Percentiles rank a stretch among this genome's conserved stretches.
These are phyloP conservation scores for Elongisporangium anandrum DNA, from an alignment of 352 stramenopile genomes.

Conservation along the genomic window DNA sequence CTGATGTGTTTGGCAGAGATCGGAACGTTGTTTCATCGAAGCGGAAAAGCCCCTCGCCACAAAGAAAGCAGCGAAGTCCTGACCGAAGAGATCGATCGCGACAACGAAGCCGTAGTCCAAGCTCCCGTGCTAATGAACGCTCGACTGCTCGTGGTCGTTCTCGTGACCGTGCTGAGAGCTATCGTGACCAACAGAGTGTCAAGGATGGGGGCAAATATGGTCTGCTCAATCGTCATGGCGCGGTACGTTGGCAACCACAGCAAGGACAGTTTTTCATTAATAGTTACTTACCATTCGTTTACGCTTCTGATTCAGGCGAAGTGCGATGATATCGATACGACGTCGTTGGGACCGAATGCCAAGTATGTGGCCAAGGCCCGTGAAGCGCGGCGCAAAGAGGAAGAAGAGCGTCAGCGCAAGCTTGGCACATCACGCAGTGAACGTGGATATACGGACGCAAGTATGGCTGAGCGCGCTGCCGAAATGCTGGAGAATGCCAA, in stretches of 20 bases:
- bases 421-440: slow-evolving; percentile 32
- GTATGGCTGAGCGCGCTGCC: slow-evolving; percentile 21
- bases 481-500: slow-evolving; percentile 78
- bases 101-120: background rate
- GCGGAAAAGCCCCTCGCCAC: slow-evolving; percentile 1
- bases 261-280: too few relatives aligned
- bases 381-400: slow-evolving; percentile 59
- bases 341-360: slow-evolving; percentile 69
- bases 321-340: slow-evolving; percentile 69
- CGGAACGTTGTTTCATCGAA: too few relatives aligned
- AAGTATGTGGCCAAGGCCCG: slow-evolving; percentile 73
- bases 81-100: slow-evolving; percentile 6
- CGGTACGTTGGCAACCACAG: slow-evolving; percentile 14
- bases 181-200: slow-evolving; percentile 4
- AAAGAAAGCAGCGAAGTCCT: slow-evolving; percentile 1
- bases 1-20: background rate
- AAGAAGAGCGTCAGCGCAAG: slow-evolving; percentile 64
- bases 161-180: background rate
- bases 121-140: too few relatives aligned
- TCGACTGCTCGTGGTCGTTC: slow-evolving; percentile 4
- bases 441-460: slow-evolving; percentile 1
- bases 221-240: slow-evolving; percentile 48
- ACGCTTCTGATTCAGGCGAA: slow-evolving; percentile 30
- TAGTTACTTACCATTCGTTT: too few relatives aligned
- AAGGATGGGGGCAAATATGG: slow-evolving; percentile 51